A percentile compares a stretch with the other conserved stretches of the same genome.
Conservation (phyloP, 1,284 basidiomycete species). For the Clitocybe nebularis region DNA sequence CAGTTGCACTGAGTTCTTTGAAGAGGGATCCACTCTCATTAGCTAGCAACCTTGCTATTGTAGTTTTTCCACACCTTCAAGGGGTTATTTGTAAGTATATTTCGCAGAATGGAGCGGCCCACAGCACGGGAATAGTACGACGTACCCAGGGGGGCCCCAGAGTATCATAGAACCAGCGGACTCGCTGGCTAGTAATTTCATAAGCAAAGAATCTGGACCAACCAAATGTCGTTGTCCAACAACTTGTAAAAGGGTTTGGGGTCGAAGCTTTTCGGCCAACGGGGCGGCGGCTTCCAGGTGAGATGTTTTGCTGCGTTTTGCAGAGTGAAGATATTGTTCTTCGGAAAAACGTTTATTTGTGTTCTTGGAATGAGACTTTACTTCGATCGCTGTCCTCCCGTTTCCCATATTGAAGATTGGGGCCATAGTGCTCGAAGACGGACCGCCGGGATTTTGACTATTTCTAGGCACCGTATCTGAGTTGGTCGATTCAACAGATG, state of each 20-base stretch:
- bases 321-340: constrained; percentile 6
- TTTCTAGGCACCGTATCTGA: constrained; percentile 2
- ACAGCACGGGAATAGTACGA: constrained; percentile 12
- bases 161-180: constrained; percentile 61
- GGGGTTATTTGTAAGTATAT: too few relatives aligned
- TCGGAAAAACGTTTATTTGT: constrained; percentile 9
- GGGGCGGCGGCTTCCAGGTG: constrained; percentile 41
- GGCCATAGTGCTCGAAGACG: constrained; percentile 14
- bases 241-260: constrained; percentile 56
- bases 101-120: neutral
- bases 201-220: constrained; percentile 49
- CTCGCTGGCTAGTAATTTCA: constrained; percentile 42
- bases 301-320: constrained; percentile 20
- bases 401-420: constrained; percentile 16
- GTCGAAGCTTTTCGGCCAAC: constrained; percentile 64
- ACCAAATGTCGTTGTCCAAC: constrained; percentile 67
- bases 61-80: constrained; percentile 72
- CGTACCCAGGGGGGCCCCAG: constrained; percentile 75
- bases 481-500: constrained; percentile 9
- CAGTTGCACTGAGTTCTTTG: constrained; percentile 75
- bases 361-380: neutral
- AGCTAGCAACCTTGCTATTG: constrained; percentile 71
- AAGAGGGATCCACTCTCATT: constrained; percentile 57
- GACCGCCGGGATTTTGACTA: constrained; percentile 4
- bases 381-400: neutral